Evolutionary conservation across 2,329 filamentous ascomycete genomes (phyloP), one percentile per base, ranked within the genome.

Genomic region (Colletotrichum australisinense): DNA sequence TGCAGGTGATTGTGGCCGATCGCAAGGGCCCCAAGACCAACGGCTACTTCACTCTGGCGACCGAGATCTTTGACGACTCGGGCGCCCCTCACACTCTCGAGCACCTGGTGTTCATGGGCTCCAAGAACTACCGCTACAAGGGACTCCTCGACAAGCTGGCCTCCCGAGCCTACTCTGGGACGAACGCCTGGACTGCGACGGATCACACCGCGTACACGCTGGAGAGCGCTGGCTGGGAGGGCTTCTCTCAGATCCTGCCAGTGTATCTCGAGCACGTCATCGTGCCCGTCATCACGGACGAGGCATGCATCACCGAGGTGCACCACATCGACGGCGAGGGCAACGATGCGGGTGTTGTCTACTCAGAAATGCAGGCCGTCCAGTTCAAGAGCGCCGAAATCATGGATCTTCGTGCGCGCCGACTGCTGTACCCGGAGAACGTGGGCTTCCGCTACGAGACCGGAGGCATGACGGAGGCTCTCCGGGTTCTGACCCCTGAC

Each of bases 291-390:
- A 87, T 99, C 74, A 98, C 95, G 1, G 96, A 99, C 82, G 93
- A 95, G 69, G 95, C 92, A 12, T 98, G 97, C 81, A 93, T 96
- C 76, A 99, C 97, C 3, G 97, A 99, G 82, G 97, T 99, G 1
- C 95, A 98, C 85, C 97, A 99, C 81, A 90, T 99, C 68, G 95
- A 99, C 80, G 96, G 95, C 19, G 91, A 94, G 76, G 97, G 97
- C 69, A 93, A 98, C 75, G 97, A 99, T 88, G 97, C 97, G 55
- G 97, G 95, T 75, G 95, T 98, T 1, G 97, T 99, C 9, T 99
- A 99, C 83, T 98, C 96, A 0, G 97, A 99, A 84, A 99, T 99
- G 97, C 97, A 99, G 83, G 97, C 93, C 28, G 92, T 98, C 2
- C 94, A 98, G 80, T 97, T 97, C 80, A 92, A 91, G 65, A 92